Conservation (phyloP, 495 filamentous ascomycete species). For the Immersiella caudata region DNA sequence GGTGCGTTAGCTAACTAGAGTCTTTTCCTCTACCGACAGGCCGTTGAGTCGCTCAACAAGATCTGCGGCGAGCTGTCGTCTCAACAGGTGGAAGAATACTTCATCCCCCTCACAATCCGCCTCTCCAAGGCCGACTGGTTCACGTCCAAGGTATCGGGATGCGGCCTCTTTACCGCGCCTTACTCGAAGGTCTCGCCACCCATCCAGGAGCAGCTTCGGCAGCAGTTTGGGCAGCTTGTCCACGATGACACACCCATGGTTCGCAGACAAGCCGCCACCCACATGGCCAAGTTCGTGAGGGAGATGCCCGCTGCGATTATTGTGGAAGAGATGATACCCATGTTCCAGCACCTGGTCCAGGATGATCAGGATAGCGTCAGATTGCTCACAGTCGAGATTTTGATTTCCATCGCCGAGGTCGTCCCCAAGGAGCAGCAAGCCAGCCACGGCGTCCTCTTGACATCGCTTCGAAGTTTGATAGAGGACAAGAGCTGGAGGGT, state of each 20-base stretch:
- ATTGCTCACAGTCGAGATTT: conserved; percentile 91
- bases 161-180: conserved; percentile 88
- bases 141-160: conserved; percentile 97
- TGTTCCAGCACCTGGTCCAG: conserved; percentile 92
- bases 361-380: conserved; percentile 98
- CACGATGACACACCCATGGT: conserved; percentile 99
- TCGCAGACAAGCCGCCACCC: conserved; percentile 90
- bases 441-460: conserved; percentile 90
- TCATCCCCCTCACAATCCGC: conserved; percentile 90
- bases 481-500: conserved; percentile 99
- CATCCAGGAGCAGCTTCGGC: conserved; percentile 85
- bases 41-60: conserved; percentile 98
- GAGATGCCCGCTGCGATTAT: conserved; percentile 88
- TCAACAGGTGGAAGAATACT: conserved; percentile 92
- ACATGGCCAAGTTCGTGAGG: conserved; percentile 96
- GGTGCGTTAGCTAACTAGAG: conserved; percentile 19
- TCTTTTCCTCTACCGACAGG: conserved; percentile 54
- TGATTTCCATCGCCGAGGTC: conserved; percentile 94
- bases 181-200: conserved; percentile 83
- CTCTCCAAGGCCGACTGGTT: conserved; percentile 99
- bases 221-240: conserved; percentile 88
- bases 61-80: conserved; percentile 90
- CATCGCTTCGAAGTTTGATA: conserved; percentile 86
- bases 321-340: conserved; percentile 97
- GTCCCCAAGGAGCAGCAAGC: conserved; percentile 97